A percentile compares a stretch with the other conserved stretches of the same genome.
Evolutionary conservation across 2,329 filamentous ascomycete species (phyloP).

Genomic region (Coniochaeta hoffmannii): DNA sequence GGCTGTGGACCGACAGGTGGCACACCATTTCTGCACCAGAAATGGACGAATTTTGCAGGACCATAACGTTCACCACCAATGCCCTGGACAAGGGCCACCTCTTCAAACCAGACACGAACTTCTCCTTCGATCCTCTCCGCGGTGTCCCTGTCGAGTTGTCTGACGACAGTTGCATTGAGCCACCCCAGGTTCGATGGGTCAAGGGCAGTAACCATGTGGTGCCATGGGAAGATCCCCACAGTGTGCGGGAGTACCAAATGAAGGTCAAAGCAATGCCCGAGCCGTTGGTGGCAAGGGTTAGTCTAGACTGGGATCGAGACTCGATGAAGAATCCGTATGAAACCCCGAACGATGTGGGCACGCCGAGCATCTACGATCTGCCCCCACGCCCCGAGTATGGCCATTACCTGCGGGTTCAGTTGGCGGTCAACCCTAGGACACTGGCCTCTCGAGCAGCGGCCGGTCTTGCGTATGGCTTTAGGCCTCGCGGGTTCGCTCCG

Average conservation of each 20-base stretch:
- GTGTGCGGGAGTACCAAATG: conserved; percentile 9
- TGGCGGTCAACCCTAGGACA: conserved; percentile 8
- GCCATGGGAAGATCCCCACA: conserved; percentile 10
- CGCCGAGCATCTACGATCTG: background rate
- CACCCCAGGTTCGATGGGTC: conserved; percentile 7
- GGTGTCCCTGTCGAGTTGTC: conserved; percentile 7
- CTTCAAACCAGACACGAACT: background rate
- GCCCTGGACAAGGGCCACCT: background rate
- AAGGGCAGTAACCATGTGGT: background rate
- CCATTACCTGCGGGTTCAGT: conserved; percentile 4
- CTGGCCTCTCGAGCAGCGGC: conserved; percentile 10
- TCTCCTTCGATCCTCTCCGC: background rate
- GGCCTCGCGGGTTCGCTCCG: background rate
- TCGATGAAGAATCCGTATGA: background rate
- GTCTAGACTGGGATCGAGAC: background rate
- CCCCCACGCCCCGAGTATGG: background rate
- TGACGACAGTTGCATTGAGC: conserved; percentile 7
- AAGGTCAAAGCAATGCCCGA: conserved; percentile 8
- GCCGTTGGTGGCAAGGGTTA: conserved; percentile 5
- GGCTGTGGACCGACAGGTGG: background rate
- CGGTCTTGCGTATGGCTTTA: conserved; percentile 8
- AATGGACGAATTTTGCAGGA: background rate
- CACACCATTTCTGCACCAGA: background rate
- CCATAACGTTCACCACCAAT: background rate
- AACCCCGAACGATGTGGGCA: background rate